These are phyloP conservation scores for Chrysanthemum seticuspe DNA, from an alignment of 129 eudicot genomes.

Conservation along the genomic window DNA sequence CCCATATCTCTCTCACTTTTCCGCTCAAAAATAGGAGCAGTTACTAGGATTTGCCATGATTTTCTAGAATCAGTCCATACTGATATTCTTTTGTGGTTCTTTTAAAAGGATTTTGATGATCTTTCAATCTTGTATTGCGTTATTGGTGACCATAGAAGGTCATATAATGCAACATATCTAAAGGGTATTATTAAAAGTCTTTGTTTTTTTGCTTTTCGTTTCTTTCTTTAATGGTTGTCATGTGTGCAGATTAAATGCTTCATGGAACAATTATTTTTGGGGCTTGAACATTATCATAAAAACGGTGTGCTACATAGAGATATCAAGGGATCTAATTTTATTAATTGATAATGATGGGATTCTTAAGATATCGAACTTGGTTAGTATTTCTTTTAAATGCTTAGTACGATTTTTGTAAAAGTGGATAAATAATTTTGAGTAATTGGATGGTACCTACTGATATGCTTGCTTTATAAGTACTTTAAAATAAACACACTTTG, in stretches of 20 bases:
- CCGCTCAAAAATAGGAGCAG: too few relatives aligned
- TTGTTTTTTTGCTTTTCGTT: not conserved
- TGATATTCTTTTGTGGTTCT: not conserved
- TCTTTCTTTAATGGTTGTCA: too few relatives aligned
- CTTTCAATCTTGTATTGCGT: not conserved
- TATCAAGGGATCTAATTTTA: constrained; percentile 74
- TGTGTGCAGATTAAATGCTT: constrained; percentile 62
- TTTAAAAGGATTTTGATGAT: too few relatives aligned
- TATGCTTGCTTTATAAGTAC: too few relatives aligned
- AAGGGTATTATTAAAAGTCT: not conserved
- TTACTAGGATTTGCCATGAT: too few relatives aligned
- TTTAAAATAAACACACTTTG: too few relatives aligned
- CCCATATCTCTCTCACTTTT: too few relatives aligned
- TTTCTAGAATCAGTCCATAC: constrained; percentile 21
- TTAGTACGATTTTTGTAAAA: too few relatives aligned
- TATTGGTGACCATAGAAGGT: constrained; percentile 5
- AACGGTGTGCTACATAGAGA: constrained; percentile 76
- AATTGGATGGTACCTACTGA: too few relatives aligned
- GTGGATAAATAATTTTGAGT: too few relatives aligned
- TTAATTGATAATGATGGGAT: constrained; percentile 65
- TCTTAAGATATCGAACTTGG: constrained; percentile 66
- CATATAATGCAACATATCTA: not conserved
- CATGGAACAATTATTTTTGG: constrained; percentile 59
- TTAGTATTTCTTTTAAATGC: too few relatives aligned
- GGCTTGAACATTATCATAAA: constrained; percentile 78